These are phyloP conservation scores for Ormosia emarginata DNA, from an alignment of 306 rosid genomes.

Conservation along the genomic window DNA sequence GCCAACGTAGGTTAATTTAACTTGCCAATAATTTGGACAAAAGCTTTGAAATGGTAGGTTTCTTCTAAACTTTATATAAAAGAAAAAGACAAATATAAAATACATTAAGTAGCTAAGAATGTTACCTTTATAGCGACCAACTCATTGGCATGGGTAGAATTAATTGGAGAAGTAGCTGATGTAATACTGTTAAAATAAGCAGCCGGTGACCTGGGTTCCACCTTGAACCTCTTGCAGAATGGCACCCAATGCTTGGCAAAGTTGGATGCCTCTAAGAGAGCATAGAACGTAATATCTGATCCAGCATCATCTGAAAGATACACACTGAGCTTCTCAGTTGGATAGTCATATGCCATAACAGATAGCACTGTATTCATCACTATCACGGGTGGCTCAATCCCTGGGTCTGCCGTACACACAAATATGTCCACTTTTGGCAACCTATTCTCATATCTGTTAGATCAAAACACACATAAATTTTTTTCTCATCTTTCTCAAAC, in stretches of 20 bases:
- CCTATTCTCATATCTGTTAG: conserved; percentile 38
- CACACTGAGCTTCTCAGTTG: conserved; percentile 57
- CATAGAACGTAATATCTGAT: conserved; percentile 58
- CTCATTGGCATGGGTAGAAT: not conserved
- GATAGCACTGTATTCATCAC: conserved; percentile 69
- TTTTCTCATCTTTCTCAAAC: not conserved
- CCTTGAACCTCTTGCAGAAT: conserved; percentile 55
- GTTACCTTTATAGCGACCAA: conserved; percentile 35
- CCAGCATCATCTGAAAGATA: conserved; percentile 79
- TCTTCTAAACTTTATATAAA: no score
- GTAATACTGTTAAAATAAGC: conserved; percentile 38
- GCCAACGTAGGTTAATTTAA: no score
- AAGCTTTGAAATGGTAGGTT: no score
- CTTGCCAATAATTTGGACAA: no score
- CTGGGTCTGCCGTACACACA: conserved; percentile 79
- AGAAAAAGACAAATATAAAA: no score
- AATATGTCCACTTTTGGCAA: conserved; percentile 65
- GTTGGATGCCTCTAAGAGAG: conserved; percentile 50
- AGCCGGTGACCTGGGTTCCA: conserved; percentile 67
- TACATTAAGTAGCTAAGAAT: no score
- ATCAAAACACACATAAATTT: not conserved
- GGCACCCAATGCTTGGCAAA: conserved; percentile 83
- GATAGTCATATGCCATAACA: conserved; percentile 71
- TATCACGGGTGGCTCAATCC: conserved; percentile 64
- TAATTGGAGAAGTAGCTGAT: not conserved